Evolutionary conservation across 148 eudicot genomes (phyloP), one percentile per base, ranked within the genome.

Genomic region (Heliamphora exappendiculata): DNA sequence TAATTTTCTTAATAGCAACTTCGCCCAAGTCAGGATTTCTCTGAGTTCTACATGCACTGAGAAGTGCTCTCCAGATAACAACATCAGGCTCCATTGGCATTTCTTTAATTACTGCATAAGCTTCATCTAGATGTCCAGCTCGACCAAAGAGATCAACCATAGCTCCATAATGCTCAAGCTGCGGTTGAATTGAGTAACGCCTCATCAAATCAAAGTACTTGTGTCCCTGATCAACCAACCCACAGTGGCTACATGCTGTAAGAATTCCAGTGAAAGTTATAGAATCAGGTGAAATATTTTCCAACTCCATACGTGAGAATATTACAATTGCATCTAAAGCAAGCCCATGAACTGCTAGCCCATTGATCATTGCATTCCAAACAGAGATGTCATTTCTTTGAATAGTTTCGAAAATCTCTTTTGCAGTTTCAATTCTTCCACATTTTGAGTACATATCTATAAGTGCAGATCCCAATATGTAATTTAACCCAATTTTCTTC

Each of bases 321-420:
- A 85, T 49, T 31, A 81, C 85, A 76, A 91, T 85, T 80, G 92
- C 89, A 78, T 89, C 92, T n/a, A 49, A 67, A 71, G 89, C 87
- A 77, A 84, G 92, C 36, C 95, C 95, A 33, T 91, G 88, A 72
- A 80, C 70, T 45, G 92, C 92, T 59, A 89, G 45, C 34, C 91
- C 95, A 79, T 81, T 86, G 75, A 90, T 84, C 91, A 90, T 84
- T 7, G 93, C 85, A 82, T 91, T 91, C 91, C 91, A 91, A 59
- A 86, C 72, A 44, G 90, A 89, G 68, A 85, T 85, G 51, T 82
- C 78, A 39, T 76, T 80, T 34, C 70, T 80, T 67, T 19, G 54
- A 67, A 74, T 67, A n/a, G 72, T 50, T 22, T 59, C 54, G 28
- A 90, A 90, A 68, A 89, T 69, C 1, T 80, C 77, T 79, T 79